phyloP scores from a whole-genome alignment of 2,329 filamentous ascomycete species.

The Talaromyces piceae region DNA sequence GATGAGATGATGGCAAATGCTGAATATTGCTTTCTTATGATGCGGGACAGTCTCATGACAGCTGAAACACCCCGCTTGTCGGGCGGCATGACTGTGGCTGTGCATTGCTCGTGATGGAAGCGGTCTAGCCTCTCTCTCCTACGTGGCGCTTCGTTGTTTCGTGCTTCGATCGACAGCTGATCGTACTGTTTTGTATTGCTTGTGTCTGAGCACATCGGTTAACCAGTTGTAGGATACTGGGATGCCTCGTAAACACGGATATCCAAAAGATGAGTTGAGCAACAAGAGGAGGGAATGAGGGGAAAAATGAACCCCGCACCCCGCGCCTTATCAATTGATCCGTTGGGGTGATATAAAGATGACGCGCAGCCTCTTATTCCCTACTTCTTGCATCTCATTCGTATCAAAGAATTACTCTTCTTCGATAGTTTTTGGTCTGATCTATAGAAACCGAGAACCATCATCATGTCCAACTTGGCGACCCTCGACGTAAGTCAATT shows the following conservation, averaged over 20 bases:
- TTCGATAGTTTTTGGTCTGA: no score
- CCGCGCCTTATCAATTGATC: background rate
- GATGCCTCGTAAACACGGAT: background rate
- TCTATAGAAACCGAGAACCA: no score
- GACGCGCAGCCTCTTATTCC: background rate
- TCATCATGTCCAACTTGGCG: slow-evolving; percentile 32
- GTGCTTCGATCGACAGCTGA: no score
- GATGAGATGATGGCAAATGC: no score
- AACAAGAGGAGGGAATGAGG: background rate
- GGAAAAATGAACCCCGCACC: slow-evolving; percentile 8
- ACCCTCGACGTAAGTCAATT: slow-evolving; percentile 34
- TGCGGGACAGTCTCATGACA: background rate
- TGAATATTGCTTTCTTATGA: no score
- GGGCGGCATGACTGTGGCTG: slow-evolving; percentile 1
- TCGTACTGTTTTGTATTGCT: no score
- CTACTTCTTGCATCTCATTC: background rate
- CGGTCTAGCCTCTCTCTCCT: no score
- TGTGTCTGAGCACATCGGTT: no score
- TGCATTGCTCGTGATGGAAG: no score
- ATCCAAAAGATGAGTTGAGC: background rate
- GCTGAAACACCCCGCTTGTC: background rate
- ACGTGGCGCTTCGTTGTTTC: background rate
- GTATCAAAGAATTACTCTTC: no score
- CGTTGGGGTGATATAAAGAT: background rate
- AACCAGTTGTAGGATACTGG: no score